These are phyloP conservation scores for Apophysomyces ossiformis DNA, from an alignment of 371 early-diverging fungal genomes.

Conservation along the genomic window DNA sequence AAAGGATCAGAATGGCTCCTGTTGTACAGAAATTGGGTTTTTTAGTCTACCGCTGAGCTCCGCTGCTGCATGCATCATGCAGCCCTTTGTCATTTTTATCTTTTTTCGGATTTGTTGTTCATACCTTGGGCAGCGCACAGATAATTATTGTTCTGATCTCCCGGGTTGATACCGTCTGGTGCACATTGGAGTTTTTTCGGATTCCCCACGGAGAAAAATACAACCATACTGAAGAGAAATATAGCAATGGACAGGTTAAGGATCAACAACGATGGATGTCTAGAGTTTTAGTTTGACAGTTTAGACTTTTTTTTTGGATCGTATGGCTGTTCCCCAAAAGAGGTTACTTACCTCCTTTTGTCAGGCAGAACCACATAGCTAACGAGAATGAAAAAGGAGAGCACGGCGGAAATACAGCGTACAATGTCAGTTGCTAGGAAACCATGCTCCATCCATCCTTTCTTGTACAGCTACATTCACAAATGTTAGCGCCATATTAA, in stretches of 20 bases:
- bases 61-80: slow-evolving; percentile 8
- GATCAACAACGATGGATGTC: slow-evolving; percentile 63
- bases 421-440: slow-evolving; percentile 47
- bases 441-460: slow-evolving; percentile 39
- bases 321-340: not conserved
- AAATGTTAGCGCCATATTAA: not conserved
- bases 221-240: slow-evolving; percentile 51
- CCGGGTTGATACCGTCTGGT: slow-evolving; percentile 35
- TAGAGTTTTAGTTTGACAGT: not conserved
- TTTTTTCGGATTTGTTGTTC: not conserved
- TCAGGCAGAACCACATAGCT: slow-evolving; percentile 59
- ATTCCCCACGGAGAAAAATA: slow-evolving; percentile 52
- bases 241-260: slow-evolving; percentile 56
- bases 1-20: slow-evolving; percentile 57
- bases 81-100: not conserved
- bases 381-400: slow-evolving; percentile 51
- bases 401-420: slow-evolving; percentile 50
- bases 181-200: slow-evolving; percentile 57
- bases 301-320: not conserved
- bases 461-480: slow-evolving; percentile 35
- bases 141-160: slow-evolving; percentile 56
- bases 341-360: slow-evolving; percentile 36
- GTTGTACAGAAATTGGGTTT: not conserved
- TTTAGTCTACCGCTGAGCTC: not conserved
- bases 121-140: slow-evolving; percentile 63